phyloP scores from a whole-genome alignment of 768 basidiomycete species.

The Dioszegia hungarica region DNA sequence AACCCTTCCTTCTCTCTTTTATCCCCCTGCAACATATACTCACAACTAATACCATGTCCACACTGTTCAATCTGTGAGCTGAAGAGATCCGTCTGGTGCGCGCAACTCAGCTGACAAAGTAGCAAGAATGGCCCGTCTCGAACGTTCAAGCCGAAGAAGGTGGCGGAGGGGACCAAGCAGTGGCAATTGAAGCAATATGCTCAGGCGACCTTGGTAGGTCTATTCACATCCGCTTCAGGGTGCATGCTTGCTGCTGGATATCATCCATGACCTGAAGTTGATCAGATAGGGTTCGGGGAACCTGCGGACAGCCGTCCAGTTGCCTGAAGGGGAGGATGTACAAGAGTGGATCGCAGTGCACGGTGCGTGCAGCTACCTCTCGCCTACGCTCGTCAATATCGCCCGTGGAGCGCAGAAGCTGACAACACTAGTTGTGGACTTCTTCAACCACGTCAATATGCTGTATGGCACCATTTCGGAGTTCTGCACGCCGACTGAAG shows the following conservation, averaged over 20 bases:
- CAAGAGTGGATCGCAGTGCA: constrained; percentile 99
- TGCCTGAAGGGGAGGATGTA: constrained; percentile 93
- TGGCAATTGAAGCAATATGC: constrained; percentile 89
- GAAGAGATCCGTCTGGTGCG: neutral
- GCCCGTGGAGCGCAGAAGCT: neutral
- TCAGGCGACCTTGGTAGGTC: constrained; percentile 47
- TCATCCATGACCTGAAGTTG: constrained; percentile 52
- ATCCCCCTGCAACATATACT: too few relatives aligned
- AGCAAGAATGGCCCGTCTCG: constrained; percentile 4
- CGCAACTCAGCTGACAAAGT: constrained; percentile 1
- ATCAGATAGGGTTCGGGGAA: constrained; percentile 81
- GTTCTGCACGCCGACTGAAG: constrained; percentile 92
- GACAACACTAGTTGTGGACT: constrained; percentile 74
- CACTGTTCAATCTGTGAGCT: constrained; percentile 46
- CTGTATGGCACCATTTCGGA: constrained; percentile 96
- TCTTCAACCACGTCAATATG: constrained; percentile 99
- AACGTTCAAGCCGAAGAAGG: constrained; percentile 89
- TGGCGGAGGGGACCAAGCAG: constrained; percentile 93
- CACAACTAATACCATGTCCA: constrained; percentile 36
- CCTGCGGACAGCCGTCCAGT: constrained; percentile 78
- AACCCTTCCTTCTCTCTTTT: neutral
- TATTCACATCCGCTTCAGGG: neutral
- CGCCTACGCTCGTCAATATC: neutral
- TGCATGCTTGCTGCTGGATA: neutral
- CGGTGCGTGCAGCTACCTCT: constrained; percentile 59